A percentile compares a stretch with the other conserved stretches of the same genome.
phyloP scores from a whole-genome alignment of 2,329 filamentous ascomycete genomes.

The Fusarium scirpi region DNA sequence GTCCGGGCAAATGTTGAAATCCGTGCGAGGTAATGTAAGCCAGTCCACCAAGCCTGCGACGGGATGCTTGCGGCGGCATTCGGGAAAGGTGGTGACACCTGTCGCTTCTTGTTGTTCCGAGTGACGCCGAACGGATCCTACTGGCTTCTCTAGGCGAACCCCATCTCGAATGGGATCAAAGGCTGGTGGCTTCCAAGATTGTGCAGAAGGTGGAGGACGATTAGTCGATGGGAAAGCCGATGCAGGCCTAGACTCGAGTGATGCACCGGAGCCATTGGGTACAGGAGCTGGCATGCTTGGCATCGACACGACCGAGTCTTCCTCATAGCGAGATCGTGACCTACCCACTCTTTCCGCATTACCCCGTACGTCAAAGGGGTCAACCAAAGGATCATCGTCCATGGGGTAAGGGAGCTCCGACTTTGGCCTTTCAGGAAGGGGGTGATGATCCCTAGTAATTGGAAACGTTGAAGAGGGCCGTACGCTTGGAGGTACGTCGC shows the following conservation, averaged over 20 bases:
- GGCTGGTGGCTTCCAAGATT: slow-evolving; percentile 60
- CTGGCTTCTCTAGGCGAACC: slow-evolving; percentile 53
- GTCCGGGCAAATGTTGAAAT: slow-evolving; percentile 84
- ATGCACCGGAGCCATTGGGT: slow-evolving; percentile 38
- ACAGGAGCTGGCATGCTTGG: slow-evolving; percentile 45
- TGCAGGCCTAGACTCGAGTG: slow-evolving; percentile 39
- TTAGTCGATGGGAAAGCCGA: slow-evolving; percentile 44
- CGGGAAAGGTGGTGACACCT: slow-evolving; percentile 64
- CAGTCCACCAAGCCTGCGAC: slow-evolving; percentile 78
- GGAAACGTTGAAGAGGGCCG: slow-evolving; percentile 52
- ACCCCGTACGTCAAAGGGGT: slow-evolving; percentile 41
- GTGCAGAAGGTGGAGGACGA: slow-evolving; percentile 39
- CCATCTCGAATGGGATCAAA: slow-evolving; percentile 58
- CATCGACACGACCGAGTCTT: slow-evolving; percentile 40
- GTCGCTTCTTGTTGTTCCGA: slow-evolving; percentile 57
- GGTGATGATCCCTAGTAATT: slow-evolving; percentile 35
- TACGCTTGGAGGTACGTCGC: slow-evolving; percentile 32
- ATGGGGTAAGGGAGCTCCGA: slow-evolving; percentile 54
- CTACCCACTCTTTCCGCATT: slow-evolving; percentile 34
- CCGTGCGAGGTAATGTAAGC: slow-evolving; percentile 79
- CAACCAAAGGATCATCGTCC: slow-evolving; percentile 49
- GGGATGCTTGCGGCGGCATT: slow-evolving; percentile 75
- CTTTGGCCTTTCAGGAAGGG: slow-evolving; percentile 41
- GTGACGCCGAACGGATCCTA: slow-evolving; percentile 64
- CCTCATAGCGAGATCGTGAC: slow-evolving; percentile 38